Conservation (phyloP, 2,329 filamentous ascomycete species). For the Colletotrichum gigasporum region DNA sequence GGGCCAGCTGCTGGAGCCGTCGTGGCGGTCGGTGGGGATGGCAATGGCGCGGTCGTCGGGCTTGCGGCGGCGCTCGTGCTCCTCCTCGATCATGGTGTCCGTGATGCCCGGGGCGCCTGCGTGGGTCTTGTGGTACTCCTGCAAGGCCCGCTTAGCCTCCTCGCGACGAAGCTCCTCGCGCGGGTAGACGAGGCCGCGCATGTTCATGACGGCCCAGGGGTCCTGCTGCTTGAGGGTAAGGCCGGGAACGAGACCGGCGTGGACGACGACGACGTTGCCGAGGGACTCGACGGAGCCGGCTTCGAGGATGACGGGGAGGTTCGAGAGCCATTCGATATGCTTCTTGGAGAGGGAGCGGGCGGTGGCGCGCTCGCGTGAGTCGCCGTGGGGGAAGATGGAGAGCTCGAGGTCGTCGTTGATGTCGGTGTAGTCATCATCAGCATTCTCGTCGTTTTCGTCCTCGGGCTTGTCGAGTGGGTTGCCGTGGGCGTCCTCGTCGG, state of each 20-base stretch:
- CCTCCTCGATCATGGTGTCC: constrained; percentile 29
- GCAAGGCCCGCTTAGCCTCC: constrained; percentile 36
- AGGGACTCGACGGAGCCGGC: constrained; percentile 68
- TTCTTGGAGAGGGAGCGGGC: constrained; percentile 61
- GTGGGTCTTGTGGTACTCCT: constrained; percentile 23
- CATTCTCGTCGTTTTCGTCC: constrained; percentile 36
- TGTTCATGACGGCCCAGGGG: constrained; percentile 88
- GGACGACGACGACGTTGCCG: constrained; percentile 73
- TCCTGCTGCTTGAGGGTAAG: constrained; percentile 76
- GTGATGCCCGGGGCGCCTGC: constrained; percentile 28
- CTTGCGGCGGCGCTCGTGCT: constrained; percentile 28
- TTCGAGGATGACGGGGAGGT: constrained; percentile 81
- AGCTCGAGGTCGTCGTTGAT: constrained; percentile 31
- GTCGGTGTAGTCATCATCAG: constrained; percentile 38
- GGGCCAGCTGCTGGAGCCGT: constrained; percentile 72
- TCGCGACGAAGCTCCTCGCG: constrained; percentile 49
- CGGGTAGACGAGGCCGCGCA: constrained; percentile 79
- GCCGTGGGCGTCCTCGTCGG: constrained; percentile 31
- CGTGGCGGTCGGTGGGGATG: constrained; percentile 51
- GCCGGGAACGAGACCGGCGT: constrained; percentile 85
- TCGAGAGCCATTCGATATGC: constrained; percentile 75
- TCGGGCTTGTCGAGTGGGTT: constrained; percentile 34
- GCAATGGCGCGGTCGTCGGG: constrained; percentile 41
- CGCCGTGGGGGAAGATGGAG: constrained; percentile 42
- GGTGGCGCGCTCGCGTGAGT: constrained; percentile 59